These are phyloP conservation scores for Dothistroma pini DNA, from an alignment of 2,329 filamentous ascomycete genomes.

Conservation along the genomic window DNA sequence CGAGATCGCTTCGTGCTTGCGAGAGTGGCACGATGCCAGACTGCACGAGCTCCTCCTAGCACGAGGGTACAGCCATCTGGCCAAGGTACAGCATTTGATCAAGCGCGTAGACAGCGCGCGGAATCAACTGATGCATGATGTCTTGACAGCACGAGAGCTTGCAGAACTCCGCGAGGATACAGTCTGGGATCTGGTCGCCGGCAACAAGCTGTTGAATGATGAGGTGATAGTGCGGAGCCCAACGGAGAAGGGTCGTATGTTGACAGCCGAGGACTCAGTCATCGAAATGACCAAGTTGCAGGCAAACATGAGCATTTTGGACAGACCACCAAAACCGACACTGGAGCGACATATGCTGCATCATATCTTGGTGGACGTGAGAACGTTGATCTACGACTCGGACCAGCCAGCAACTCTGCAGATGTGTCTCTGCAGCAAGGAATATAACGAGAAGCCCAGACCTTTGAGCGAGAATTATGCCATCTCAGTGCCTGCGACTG, in stretches of 20 bases:
- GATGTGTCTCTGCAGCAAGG: slow-evolving; percentile 72
- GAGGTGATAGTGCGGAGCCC: slow-evolving; percentile 95
- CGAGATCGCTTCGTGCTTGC: slow-evolving; percentile 92
- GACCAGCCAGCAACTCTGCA: slow-evolving; percentile 72
- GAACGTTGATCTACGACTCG: slow-evolving; percentile 72
- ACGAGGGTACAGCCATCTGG: slow-evolving; percentile 74
- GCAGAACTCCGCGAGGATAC: slow-evolving; percentile 77
- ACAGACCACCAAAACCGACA: slow-evolving; percentile 68
- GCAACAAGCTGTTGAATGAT: slow-evolving; percentile 89
- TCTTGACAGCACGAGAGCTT: slow-evolving; percentile 83
- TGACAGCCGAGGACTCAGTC: slow-evolving; percentile 90
- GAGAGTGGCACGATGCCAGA: slow-evolving; percentile 98
- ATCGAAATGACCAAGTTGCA: slow-evolving; percentile 88
- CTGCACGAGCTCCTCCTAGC: slow-evolving; percentile 85
- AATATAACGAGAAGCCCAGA: slow-evolving; percentile 58
- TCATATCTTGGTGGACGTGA: slow-evolving; percentile 79
- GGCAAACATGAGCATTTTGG: slow-evolving; percentile 90
- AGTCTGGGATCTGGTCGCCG: slow-evolving; percentile 90
- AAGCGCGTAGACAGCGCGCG: slow-evolving; percentile 78
- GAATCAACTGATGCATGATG: slow-evolving; percentile 88
- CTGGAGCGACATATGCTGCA: slow-evolving; percentile 71
- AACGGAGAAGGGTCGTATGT: slow-evolving; percentile 71
- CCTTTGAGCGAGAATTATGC: slow-evolving; percentile 80
- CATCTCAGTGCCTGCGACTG: slow-evolving; percentile 71
- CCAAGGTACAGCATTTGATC: slow-evolving; percentile 76